These are phyloP conservation scores for Hypoxylon crocopeplum DNA, from an alignment of 495 filamentous ascomycete species.

Conservation along the genomic window DNA sequence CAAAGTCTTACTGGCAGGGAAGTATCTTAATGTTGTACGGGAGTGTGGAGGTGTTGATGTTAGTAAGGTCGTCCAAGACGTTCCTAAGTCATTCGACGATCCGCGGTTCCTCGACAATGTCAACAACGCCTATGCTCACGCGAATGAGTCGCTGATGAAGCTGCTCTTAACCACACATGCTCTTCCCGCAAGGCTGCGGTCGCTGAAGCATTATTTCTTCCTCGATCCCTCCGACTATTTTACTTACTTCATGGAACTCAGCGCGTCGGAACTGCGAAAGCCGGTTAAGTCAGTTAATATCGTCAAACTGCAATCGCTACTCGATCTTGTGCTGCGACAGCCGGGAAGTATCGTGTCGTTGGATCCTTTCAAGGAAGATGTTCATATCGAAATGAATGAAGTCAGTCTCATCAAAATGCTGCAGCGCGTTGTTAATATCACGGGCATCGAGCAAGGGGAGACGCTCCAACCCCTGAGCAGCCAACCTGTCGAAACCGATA, in stretches of 20 bases:
- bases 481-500: slow-evolving; percentile 74
- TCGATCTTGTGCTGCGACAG: slow-evolving; percentile 93
- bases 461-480: slow-evolving; percentile 59
- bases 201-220: slow-evolving; percentile 98
- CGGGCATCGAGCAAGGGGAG: slow-evolving; percentile 89
- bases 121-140: slow-evolving; percentile 91
- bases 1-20: slow-evolving; percentile 92
- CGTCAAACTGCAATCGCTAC: slow-evolving; percentile 88
- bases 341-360: slow-evolving; percentile 92
- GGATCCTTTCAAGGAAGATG: slow-evolving; percentile 97
- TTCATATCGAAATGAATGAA: slow-evolving; percentile 97
- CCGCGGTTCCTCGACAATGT: slow-evolving; percentile 91
- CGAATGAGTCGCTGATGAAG: slow-evolving; percentile 91
- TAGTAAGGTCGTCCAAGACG: slow-evolving; percentile 85
- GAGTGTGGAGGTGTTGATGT: slow-evolving; percentile 97
- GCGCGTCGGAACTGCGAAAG: slow-evolving; percentile 85
- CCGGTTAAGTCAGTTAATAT: slow-evolving; percentile 87
- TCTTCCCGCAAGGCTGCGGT: slow-evolving; percentile 82
- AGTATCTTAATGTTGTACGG: slow-evolving; percentile 96
- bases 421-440: slow-evolving; percentile 94
- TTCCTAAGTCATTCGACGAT: slow-evolving; percentile 92
- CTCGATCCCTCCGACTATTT: slow-evolving; percentile 98
- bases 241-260: slow-evolving; percentile 93
- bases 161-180: slow-evolving; percentile 92
- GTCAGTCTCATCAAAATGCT: slow-evolving; percentile 89